These are phyloP conservation scores for Lactarius trivialis DNA, from an alignment of 768 basidiomycete species.

Conservation along the genomic window DNA sequence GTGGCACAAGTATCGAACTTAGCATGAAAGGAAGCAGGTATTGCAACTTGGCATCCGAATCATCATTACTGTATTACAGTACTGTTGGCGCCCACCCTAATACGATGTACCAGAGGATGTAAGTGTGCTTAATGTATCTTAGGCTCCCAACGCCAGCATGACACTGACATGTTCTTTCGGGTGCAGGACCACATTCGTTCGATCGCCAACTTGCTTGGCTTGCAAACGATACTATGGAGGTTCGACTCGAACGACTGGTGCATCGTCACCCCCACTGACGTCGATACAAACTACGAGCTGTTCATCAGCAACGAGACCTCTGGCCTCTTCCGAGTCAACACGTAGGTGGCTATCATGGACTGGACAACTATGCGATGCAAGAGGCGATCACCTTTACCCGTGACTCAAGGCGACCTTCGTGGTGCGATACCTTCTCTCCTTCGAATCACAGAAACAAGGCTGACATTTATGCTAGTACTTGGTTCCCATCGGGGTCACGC, in stretches of 20 bases:
- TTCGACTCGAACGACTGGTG: slow-evolving; percentile 69
- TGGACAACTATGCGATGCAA: slow-evolving; percentile 55
- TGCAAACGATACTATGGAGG: slow-evolving; percentile 69
- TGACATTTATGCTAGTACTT: neutral
- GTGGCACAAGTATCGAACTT: no score
- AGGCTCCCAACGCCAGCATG: no score
- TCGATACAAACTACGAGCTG: slow-evolving; percentile 6
- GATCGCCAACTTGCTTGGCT: slow-evolving; percentile 58
- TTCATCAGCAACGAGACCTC: slow-evolving; percentile 13
- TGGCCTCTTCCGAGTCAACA: slow-evolving; percentile 19
- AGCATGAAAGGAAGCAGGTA: no score
- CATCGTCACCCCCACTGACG: slow-evolving; percentile 11
- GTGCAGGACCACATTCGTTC: slow-evolving; percentile 56
- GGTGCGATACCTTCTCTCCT: slow-evolving; percentile 28
- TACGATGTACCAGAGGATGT: no score
- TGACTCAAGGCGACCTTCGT: slow-evolving; percentile 40
- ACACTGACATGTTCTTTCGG: neutral
- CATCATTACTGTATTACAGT: no score
- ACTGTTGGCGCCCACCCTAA: no score
- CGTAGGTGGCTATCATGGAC: slow-evolving; percentile 47
- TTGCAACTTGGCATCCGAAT: no score
- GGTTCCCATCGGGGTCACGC: slow-evolving; percentile 43
- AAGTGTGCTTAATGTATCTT: no score
- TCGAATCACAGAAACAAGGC: neutral
- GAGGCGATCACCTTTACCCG: slow-evolving; percentile 47